A percentile compares a stretch with the other conserved stretches of the same genome.
Evolutionary conservation across 2,329 filamentous ascomycete species (phyloP).

Genomic region (Arachnomyces sp.): DNA sequence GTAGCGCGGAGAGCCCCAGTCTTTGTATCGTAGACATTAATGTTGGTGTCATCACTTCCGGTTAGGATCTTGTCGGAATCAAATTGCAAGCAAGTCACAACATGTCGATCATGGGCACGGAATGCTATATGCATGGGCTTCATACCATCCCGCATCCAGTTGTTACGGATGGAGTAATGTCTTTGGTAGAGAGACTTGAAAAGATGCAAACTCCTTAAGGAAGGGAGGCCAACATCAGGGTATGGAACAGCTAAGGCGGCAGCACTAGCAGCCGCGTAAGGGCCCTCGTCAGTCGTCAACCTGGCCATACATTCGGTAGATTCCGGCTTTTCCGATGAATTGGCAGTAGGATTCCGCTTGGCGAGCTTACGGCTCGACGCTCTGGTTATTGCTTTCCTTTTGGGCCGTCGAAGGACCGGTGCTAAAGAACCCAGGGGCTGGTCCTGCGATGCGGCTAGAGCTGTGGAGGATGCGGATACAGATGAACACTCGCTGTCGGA

Average conservation of each 20-base stretch:
- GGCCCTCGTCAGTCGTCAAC: constrained; percentile 56
- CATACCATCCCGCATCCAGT: constrained; percentile 77
- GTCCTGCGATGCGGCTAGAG: constrained; percentile 18
- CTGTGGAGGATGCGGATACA: constrained; percentile 11
- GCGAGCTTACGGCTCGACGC: constrained; percentile 44
- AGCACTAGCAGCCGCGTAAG: constrained; percentile 68
- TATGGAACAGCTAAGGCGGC: constrained; percentile 76
- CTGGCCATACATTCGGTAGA: constrained; percentile 40
- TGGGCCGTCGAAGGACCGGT: constrained; percentile 24
- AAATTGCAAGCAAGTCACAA: constrained; percentile 96
- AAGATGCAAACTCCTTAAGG: constrained; percentile 74
- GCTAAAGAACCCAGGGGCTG: constrained; percentile 18
- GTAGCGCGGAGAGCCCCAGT: constrained; percentile 77
- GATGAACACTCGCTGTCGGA: constrained; percentile 32
- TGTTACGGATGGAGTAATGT: constrained; percentile 80
- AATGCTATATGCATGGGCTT: constrained; percentile 91
- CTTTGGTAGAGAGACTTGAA: constrained; percentile 95
- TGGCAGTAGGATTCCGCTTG: constrained; percentile 44
- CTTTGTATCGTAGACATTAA: constrained; percentile 96
- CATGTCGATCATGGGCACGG: constrained; percentile 88
- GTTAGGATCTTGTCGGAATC: constrained; percentile 97
- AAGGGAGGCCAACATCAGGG: constrained; percentile 68
- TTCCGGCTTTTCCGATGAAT: constrained; percentile 32
- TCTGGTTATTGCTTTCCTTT: constrained; percentile 42
- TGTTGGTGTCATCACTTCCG: constrained; percentile 93